Evolutionary conservation across 805 yeast genomes (phyloP), one percentile per base, ranked within the genome.

Genomic region (Metschnikowia koreensis): DNA sequence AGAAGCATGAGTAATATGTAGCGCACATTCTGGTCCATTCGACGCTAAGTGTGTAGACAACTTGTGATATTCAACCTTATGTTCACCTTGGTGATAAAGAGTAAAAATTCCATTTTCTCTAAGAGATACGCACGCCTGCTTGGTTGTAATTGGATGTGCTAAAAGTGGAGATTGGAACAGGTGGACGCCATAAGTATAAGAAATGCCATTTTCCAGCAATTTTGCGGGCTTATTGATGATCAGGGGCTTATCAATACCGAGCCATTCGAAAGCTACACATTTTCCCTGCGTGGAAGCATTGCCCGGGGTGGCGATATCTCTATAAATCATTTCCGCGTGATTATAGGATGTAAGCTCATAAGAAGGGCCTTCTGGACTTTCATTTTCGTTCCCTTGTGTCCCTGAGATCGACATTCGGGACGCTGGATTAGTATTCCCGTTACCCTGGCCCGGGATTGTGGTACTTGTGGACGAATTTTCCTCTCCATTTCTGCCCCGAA

Each of bases 101-200:
- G 77, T 70, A 39, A 84, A 66, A 50, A 75, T 72, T 1, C 94
- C 96, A 57, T 82, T 81, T 50, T 77, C 74, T 41, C 93, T 74
- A 38, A 88, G 70, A 1, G 82, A 83, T 26, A 88, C 67, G 59
- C 90, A 82, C 1, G 92, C 94, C 52, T 86, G 86, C 56, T 85
- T 86, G 3, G 85, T 75, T 13, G 78, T 66, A 26, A 82, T 68
- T 3, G 96, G 94, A 66, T 88, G 94, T 58, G 81, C 69, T 0
- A 83, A 79, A 6, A 89, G 88, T 50, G 72, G 70, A 0, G 89
- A 75, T 59, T 77, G 80, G 53, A 78, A 79, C 61, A 83, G 89
- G 44, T 74, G 76, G 0, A 85, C 83, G 2, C 80, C 78, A 63
- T 87, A 89, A 8, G 66, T 69, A 66, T 76, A 84, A 34, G 42